A percentile compares a stretch with the other conserved stretches of the same genome.
Evolutionary conservation across 208 protist species (phyloP).

Genomic region (Acanthamoeba royreba): DNA sequence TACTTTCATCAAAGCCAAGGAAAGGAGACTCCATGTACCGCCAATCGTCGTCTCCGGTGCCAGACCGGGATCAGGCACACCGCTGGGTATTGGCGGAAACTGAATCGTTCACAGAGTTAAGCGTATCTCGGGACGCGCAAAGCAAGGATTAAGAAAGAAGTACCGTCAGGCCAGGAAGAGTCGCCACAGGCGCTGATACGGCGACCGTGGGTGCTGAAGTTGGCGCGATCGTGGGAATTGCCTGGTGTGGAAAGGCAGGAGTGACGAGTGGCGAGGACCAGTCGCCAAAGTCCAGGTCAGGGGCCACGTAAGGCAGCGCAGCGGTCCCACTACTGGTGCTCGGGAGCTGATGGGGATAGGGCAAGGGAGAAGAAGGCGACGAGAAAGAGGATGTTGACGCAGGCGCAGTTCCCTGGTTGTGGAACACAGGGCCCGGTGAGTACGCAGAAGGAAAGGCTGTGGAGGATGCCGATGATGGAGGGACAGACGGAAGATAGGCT

Average conservation of each 20-base stretch:
- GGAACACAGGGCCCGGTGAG: too few species aligned
- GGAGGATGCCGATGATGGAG: neutral
- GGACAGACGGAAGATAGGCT: neutral
- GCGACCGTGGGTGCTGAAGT: neutral
- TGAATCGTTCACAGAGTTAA: neutral
- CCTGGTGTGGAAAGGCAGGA: neutral
- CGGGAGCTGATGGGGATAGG: neutral
- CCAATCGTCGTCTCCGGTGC: neutral
- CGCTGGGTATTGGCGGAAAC: neutral
- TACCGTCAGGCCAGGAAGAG: neutral
- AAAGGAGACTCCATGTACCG: neutral
- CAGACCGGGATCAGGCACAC: neutral
- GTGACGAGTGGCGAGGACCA: neutral
- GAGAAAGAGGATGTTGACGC: too few species aligned
- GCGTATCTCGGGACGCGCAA: too few species aligned
- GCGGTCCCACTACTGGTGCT: neutral
- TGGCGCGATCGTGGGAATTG: neutral
- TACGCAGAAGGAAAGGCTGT: too few species aligned
- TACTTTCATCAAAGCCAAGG: neutral
- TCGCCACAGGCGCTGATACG: neutral
- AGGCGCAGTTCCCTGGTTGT: too few species aligned
- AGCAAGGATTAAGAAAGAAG: neutral
- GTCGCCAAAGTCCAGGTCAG: neutral
- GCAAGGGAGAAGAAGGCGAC: too few species aligned
- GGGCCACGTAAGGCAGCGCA: neutral